Base-by-base conservation (phyloP, 495 filamentous ascomycete genomes). In the Penicillium longicatenatum region DNA sequence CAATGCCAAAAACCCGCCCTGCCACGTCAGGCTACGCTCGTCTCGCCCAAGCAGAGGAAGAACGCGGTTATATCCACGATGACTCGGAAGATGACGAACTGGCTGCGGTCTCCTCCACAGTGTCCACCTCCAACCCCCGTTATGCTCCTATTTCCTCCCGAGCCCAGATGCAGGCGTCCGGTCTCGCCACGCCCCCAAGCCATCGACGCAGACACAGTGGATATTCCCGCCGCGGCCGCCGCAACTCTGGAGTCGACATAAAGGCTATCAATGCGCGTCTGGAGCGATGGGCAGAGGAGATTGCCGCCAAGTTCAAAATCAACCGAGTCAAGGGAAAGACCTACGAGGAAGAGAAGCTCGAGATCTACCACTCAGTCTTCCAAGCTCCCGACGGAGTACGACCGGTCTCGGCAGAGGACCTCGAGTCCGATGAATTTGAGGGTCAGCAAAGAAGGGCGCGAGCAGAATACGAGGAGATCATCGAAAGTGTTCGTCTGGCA, bases 341-440 rank as follows among this genome's bases (percentile, higher is more conserved):
- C 19, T 77, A 83, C 24, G 89, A 93, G 60, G 92, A 95, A 61
- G 91, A 93, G 70, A 88, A 85, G 48, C 81, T 97, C 31, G 95
- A 99, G 75, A 99, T 99, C 49, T 91, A 97, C 63, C 91, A 97
- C 75, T 94, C 92, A 2, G 94, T 99, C 22, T 99, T 98, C 66
- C 91, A 96, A 61, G 80, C 94, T 1, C 93, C 93, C 6, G 89
- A 96, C 52, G 89, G 93, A 48, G 78, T 94, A 22, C 81, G 86
- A 11, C 90, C 93, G 1, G 82, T 88, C 41, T 90, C 87, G 0
- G 81, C 85, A n/a, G 90, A 93, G 70, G 81, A 80, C 33, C 79
- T 96, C 22, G 87, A 87, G 29, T 75, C 82, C 8, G 79, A 81
- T 30, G 79, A 82, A 41, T 76, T 81, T 43, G 79, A 83, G 53